Conservation (phyloP, 1,284 basidiomycete genomes). For the Tilletia horrida region DNA sequence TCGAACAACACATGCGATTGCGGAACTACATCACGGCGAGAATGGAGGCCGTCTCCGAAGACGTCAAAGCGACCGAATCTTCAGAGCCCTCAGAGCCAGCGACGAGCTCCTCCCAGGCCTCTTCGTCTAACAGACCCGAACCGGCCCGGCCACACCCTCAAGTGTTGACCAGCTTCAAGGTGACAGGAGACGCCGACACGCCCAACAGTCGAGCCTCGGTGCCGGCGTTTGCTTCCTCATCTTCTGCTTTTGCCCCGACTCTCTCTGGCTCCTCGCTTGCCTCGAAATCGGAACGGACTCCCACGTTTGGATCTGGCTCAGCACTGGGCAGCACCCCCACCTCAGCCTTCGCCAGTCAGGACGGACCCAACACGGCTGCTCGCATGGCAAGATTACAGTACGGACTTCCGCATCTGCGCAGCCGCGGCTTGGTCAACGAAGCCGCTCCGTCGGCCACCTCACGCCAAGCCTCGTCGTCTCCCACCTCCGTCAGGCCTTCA, state of each 20-base stretch:
- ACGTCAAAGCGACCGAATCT: conserved; percentile 7
- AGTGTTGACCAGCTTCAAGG: neutral
- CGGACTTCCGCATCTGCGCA: neutral
- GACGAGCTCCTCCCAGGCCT: neutral
- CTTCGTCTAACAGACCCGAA: neutral
- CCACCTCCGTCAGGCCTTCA: neutral
- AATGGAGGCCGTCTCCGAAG: conserved; percentile 14
- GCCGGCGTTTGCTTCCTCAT: neutral
- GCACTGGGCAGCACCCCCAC: neutral
- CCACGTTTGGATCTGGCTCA: neutral
- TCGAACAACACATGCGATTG: neutral
- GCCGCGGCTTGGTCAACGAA: neutral
- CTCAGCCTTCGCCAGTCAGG: neutral
- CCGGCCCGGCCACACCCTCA: neutral
- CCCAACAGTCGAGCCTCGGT: neutral
- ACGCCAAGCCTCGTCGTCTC: neutral
- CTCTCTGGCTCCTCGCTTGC: neutral
- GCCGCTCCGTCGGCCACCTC: neutral
- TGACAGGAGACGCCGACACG: too few species aligned
- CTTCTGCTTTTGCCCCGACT: neutral
- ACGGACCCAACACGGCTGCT: neutral
- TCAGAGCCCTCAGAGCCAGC: neutral
- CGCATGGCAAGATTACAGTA: neutral
- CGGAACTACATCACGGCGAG: neutral
- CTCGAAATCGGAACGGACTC: neutral